Evolutionary conservation across 139 green algal species (phyloP).

Genomic region (Chlorella sp.): DNA sequence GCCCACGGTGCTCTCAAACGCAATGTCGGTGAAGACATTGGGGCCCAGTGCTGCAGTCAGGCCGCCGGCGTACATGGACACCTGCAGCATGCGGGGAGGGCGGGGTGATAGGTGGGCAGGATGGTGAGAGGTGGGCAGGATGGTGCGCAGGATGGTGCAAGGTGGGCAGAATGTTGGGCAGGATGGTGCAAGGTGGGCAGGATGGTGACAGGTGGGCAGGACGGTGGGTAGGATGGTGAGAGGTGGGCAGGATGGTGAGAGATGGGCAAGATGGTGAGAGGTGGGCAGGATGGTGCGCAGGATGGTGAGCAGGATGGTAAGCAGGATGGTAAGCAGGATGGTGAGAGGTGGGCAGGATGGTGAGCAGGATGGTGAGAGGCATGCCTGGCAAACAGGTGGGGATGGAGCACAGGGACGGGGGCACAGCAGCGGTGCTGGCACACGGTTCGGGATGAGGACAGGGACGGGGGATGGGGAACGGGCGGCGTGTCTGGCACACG

Average conservation of each 20-base stretch:
- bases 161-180: not conserved
- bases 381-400: too few relatives aligned
- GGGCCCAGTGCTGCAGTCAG: slow-evolving; percentile 28
- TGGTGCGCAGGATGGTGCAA: not conserved
- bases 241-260: not conserved
- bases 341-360: not conserved
- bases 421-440: too few relatives aligned
- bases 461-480: too few relatives aligned
- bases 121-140: not conserved
- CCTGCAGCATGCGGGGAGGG: slow-evolving; percentile 15
- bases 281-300: too few relatives aligned
- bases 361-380: too few relatives aligned
- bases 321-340: not conserved
- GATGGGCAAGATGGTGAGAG: not conserved
- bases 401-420: too few relatives aligned
- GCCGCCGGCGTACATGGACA: slow-evolving; percentile 18
- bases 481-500: too few relatives aligned
- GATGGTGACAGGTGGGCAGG: too few relatives aligned
- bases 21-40: slow-evolving; percentile 80
- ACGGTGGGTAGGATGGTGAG: not conserved
- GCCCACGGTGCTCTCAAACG: slow-evolving; percentile 50
- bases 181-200: not conserved
- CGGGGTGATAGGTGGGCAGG: not conserved
- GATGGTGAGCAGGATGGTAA: too few relatives aligned
- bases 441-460: too few relatives aligned